Conservation (phyloP, 345 rosid species). For the Bruguiera gymnorhiza region DNA sequence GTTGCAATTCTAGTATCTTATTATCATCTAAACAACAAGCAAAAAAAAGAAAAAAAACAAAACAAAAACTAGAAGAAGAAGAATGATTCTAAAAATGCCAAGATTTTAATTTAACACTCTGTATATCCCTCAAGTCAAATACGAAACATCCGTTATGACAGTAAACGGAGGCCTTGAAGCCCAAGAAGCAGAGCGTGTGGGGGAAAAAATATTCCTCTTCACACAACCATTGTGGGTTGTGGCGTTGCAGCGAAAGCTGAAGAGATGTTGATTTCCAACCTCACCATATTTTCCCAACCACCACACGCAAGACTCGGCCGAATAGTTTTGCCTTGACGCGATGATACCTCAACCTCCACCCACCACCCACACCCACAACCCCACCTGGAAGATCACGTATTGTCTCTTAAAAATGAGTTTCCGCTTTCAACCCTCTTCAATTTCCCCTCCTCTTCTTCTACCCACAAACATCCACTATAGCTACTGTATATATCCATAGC, state of each 20-base stretch:
- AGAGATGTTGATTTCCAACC: slow-evolving; percentile 6
- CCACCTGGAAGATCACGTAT: neutral
- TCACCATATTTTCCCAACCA: slow-evolving; percentile 25
- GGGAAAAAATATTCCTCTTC: too few relatives aligned
- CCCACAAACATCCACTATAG: neutral
- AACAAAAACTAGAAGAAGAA: too few relatives aligned
- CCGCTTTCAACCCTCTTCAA: slow-evolving; percentile 15
- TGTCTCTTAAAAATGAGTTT: slow-evolving; percentile 11
- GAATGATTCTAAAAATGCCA: too few relatives aligned
- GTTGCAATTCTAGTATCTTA: too few relatives aligned
- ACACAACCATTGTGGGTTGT: neutral
- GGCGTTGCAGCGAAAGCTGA: neutral
- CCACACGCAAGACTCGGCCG: slow-evolving; percentile 18
- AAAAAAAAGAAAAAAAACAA: too few relatives aligned
- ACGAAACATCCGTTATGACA: too few relatives aligned
- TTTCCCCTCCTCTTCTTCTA: neutral
- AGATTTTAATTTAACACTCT: too few relatives aligned
- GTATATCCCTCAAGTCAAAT: too few relatives aligned
- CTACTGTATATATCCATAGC: too few relatives aligned
- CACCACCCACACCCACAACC: slow-evolving; percentile 1
- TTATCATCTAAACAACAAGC: too few relatives aligned
- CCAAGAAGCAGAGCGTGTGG: too few relatives aligned
- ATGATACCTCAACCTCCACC: slow-evolving; percentile 29
- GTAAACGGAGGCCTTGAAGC: too few relatives aligned
- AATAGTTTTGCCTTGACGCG: slow-evolving; percentile 3